Evolutionary conservation across 768 basidiomycete genomes (phyloP), one percentile per base, ranked within the genome.

Genomic region (Hygrophorus russula): DNA sequence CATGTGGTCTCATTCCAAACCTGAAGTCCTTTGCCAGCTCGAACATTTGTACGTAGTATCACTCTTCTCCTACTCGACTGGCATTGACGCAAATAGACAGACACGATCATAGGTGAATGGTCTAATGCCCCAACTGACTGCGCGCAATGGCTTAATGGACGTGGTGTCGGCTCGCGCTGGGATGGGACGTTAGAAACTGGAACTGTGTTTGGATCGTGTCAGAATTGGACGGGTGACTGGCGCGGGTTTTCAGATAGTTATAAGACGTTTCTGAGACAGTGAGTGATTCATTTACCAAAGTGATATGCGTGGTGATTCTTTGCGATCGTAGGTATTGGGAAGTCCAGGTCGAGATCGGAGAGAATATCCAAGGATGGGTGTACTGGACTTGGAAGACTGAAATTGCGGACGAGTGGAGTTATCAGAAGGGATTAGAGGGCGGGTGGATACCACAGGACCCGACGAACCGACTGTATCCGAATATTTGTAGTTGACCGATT

Each of bases 381-480:
- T 82, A 70, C 50, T 84, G 82, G 81, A 76, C 82, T 5, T 85
- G 83, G 83, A 85, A 84, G 74, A 66, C 74, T 4, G 82, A 85
- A 59, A 73, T 70, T 48, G 78, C 76, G 11, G 79, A 82, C 56
- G 78, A 84, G 49, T 84, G 79, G 82, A 81, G 79, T 53, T 87
- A 87, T 56, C 72, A 77, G 59, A 76, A 70, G 51, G 83, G 84
- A 3, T 57, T 86, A 10, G 69, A 78, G 56, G 80, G 78, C 28
- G 84, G 83, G 41, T 87, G 82, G 82, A 84, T 86, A 48, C 82
- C 84, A 11, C 66, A 70, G 46, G 70, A 85, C 56, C 80, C 81
- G 4, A 71, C 74, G n/a, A 59, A 82, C 48, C 67, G 78, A 48
- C 53, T 70, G 51, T 83, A 80, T 55, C 81, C 80, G 9, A 62